Evolutionary conservation across 1,139 yeast genomes (phyloP).

Genomic region (Geotrichum citri-aurantii): DNA sequence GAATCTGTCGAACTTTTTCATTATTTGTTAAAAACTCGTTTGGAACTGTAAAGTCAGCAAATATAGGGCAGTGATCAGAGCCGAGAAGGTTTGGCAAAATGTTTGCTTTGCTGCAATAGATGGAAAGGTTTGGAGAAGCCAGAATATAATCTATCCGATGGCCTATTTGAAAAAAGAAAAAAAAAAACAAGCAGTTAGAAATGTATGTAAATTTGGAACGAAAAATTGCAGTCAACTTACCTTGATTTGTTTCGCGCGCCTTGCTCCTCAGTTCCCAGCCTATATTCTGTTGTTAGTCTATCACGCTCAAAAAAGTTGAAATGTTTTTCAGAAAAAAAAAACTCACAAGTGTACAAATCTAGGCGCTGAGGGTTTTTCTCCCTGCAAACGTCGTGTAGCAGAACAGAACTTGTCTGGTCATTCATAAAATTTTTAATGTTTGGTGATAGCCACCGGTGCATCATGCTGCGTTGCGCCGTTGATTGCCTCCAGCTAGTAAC

Average conservation of each 20-base stretch:
- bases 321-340: background rate
- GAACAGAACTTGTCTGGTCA: conserved; percentile 25
- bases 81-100: conserved; percentile 70
- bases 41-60: conserved; percentile 48
- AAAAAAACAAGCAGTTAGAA: background rate
- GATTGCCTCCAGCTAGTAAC: conserved; percentile 29
- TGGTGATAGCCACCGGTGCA: conserved; percentile 30
- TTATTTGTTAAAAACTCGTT: background rate
- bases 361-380: conserved; percentile 49
- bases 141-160: conserved; percentile 80
- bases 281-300: background rate
- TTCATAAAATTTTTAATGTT: background rate
- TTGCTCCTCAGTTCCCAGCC: conserved; percentile 81
- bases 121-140: conserved; percentile 39
- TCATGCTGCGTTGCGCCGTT: conserved; percentile 27
- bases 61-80: conserved; percentile 93
- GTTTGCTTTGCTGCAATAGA: conserved; percentile 46
- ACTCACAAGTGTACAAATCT: conserved; percentile 62
- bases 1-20: conserved; percentile 2
- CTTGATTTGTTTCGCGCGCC: conserved; percentile 70
- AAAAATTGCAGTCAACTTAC: conserved; percentile 15
- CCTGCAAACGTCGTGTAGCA: conserved; percentile 64
- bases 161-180: conserved; percentile 39
- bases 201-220: too few relatives aligned
- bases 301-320: background rate